Evolutionary conservation across 2,329 filamentous ascomycete species (phyloP).

Genomic region (Huntiella moniliformis): DNA sequence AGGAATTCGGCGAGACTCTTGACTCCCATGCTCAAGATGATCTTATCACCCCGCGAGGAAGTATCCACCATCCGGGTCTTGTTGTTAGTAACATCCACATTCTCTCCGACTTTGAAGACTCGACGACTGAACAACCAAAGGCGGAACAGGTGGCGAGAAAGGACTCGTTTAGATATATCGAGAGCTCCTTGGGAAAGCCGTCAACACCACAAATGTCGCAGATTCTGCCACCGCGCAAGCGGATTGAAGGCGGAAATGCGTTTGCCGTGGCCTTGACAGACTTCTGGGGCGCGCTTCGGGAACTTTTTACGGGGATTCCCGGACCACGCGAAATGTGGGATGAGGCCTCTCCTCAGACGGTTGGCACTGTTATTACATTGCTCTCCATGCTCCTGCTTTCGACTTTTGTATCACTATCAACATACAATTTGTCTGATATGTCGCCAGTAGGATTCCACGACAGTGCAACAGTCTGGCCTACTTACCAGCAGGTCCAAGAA

Average conservation of each 20-base stretch:
- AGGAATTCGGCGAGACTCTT: slow-evolving; percentile 2
- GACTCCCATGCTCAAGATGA: background rate
- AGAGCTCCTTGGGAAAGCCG: slow-evolving; percentile 10
- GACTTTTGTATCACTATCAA: background rate
- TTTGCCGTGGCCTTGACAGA: no score
- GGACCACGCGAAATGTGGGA: no score
- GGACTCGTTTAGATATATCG: slow-evolving; percentile 10
- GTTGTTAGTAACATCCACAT: no score
- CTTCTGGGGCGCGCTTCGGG: background rate
- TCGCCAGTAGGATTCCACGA: background rate
- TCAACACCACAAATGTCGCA: slow-evolving; percentile 9
- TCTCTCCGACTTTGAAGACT: no score
- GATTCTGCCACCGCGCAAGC: background rate
- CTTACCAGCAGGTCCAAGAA: background rate
- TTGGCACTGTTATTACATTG: background rate
- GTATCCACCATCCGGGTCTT: no score
- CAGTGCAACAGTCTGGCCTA: background rate
- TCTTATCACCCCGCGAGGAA: background rate
- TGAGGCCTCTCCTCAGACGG: background rate
- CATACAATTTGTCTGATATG: no score
- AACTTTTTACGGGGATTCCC: background rate
- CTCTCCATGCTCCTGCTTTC: background rate
- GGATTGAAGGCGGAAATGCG: no score
- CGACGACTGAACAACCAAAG: background rate
- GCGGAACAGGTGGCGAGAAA: slow-evolving; percentile 3